Base-by-base conservation (phyloP, 129 eudicot genomes). In the Helichrysum umbraculigerum region DNA sequence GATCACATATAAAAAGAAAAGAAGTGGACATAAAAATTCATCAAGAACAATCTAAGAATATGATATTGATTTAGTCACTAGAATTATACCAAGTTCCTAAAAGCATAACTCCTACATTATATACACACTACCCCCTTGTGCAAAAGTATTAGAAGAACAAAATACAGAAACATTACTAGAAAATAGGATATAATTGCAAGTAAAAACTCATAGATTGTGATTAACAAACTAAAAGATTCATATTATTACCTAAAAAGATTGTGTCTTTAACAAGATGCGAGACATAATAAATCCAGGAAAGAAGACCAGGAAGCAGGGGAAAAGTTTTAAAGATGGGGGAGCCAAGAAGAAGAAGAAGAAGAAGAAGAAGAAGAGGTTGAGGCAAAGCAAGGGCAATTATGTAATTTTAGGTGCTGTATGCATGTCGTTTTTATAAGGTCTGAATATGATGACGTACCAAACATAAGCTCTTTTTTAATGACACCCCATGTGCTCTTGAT, bases 301-400 rank as follows among this genome's bases (percentile, higher is more conserved):
- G 41, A 28, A 75, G 21, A 50, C 50, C 72, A 75, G 65, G 37
- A 75, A 75, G 47, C 50, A 20, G 70, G 70, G 20, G 32, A 28
- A 74, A 58, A 42, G 71, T 61, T 62, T 34, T 42, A 32, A 74
- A 61, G 71, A 75, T 75, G 79, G 63, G 71, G 70, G 61, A 74
- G 44, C 19, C 51, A 57, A 56, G 67, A 72, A 60, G 54, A 68
- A 68, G 72, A 67, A 8, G 50, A 41, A 8, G 50, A 39, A 41
- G n/a, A n/a, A n/a, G n/a, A n/a, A n/a, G n/a, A n/a, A n/a, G n/a
- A n/a, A n/a, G n/a, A n/a, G n/a, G 61, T 52, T 41, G 30, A 68
- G 57, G 73, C 17, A 29, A 70, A 50, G 37, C 25, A 70, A 63
- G 52, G 72, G 63, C 17, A 19, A 47, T 64, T 75, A 50, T 75